phyloP scores from a whole-genome alignment of 2,329 filamentous ascomycete species.

The Sphaerulina musiva region DNA sequence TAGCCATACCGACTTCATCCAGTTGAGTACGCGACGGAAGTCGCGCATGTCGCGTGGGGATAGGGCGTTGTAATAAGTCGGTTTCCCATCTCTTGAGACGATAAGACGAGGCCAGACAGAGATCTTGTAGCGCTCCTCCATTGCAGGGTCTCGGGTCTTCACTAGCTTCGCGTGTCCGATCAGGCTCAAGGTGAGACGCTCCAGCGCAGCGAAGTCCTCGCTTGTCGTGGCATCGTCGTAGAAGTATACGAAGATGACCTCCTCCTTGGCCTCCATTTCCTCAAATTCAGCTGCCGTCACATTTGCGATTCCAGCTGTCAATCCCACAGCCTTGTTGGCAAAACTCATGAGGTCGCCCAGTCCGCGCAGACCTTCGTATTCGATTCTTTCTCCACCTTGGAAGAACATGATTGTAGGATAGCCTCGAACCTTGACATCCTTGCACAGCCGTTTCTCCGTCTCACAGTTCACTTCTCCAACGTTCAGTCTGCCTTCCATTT shows the following conservation, averaged over 20 bases:
- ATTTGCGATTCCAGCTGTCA: conserved; percentile 69
- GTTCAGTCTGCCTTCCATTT: conserved; percentile 84
- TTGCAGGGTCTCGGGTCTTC: conserved; percentile 71
- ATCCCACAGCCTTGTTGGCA: conserved; percentile 75
- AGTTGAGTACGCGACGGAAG: conserved; percentile 67
- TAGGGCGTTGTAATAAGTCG: conserved; percentile 82
- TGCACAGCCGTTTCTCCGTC: conserved; percentile 77
- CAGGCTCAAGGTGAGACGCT: conserved; percentile 76
- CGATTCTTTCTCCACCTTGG: conserved; percentile 80
- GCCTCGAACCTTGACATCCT: conserved; percentile 70
- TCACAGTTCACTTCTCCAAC: conserved; percentile 97
- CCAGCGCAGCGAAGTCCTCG: conserved; percentile 85
- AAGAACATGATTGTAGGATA: conserved; percentile 93
- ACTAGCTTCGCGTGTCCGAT: conserved; percentile 89
- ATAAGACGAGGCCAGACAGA: conserved; percentile 92
- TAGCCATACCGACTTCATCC: conserved; percentile 96
- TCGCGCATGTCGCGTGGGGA: conserved; percentile 91
- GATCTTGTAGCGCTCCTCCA: conserved; percentile 84
- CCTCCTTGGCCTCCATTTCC: conserved; percentile 81
- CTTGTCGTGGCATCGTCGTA: conserved; percentile 91
- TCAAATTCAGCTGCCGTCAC: conserved; percentile 71
- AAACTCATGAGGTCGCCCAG: conserved; percentile 84
- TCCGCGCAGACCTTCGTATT: conserved; percentile 87
- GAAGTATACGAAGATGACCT: conserved; percentile 95
- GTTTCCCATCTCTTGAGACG: conserved; percentile 79